Evolutionary conservation across 140 eudicot genomes (phyloP).

Genomic region (Bidens hawaiensis): DNA sequence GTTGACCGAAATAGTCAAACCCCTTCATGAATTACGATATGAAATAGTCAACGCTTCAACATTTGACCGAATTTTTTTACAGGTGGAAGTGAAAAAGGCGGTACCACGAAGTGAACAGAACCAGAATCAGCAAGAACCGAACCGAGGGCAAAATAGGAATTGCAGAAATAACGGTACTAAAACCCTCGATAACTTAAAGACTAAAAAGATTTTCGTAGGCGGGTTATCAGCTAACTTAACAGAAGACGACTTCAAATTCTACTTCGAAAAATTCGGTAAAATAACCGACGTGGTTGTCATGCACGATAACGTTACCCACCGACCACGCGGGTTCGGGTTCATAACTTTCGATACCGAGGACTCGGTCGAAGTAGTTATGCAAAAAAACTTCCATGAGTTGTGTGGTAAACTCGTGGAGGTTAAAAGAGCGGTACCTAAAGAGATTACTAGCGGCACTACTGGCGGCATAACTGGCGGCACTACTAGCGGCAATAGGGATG

Average conservation of each 20-base stretch:
- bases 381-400: slow-evolving; percentile 62
- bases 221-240: slow-evolving; percentile 79
- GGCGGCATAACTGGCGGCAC: slow-evolving; percentile 13
- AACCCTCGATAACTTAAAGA: slow-evolving; percentile 40
- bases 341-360: slow-evolving; percentile 87
- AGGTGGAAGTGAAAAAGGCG: slow-evolving; percentile 92
- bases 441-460: slow-evolving; percentile 24
- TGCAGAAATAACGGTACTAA: slow-evolving; percentile 25
- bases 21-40: not conserved
- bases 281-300: slow-evolving; percentile 86
- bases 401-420: slow-evolving; percentile 79
- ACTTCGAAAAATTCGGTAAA: slow-evolving; percentile 80
- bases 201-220: slow-evolving; percentile 89
- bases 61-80: not conserved
- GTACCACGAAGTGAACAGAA: slow-evolving; percentile 70
- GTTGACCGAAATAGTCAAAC: not conserved
- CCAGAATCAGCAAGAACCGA: slow-evolving; percentile 46
- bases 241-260: slow-evolving; percentile 66
- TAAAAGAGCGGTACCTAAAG: slow-evolving; percentile 85
- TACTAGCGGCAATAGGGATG: slow-evolving; percentile 28
- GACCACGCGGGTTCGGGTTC: slow-evolving; percentile 93
- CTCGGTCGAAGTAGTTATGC: slow-evolving; percentile 70
- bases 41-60: not conserved
- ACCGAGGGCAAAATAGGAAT: slow-evolving; percentile 48
- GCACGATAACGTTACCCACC: slow-evolving; percentile 70